Evolutionary conservation across 2,329 filamentous ascomycete genomes (phyloP), one percentile per base, ranked within the genome.

Genomic region (Scorias spongiosa): DNA sequence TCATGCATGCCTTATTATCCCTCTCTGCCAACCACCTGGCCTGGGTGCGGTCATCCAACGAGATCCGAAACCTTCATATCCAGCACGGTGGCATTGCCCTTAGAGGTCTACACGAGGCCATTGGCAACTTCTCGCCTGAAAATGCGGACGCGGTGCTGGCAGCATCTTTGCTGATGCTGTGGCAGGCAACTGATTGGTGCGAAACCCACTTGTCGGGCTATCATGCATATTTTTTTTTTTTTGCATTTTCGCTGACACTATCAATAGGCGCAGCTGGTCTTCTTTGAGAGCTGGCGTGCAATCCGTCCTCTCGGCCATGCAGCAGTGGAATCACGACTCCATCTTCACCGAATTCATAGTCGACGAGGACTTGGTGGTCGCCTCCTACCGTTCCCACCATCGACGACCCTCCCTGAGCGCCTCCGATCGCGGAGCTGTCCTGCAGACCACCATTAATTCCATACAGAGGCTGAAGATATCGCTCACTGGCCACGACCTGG

Each of bases 1-100:
- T 95, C 53, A 93, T 96, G 87, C 84, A 93, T 63, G 81, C 89
- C 11, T 73, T 96, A 54, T 74, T 96, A 43, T 86, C 87, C 5
- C 84, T 96, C 57, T 93, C 91, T n/a, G 89, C 91, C 43, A 89
- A 85, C 57, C 88, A 96, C 64, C 76, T 98, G 50, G 84, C 87
- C 40, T 94, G 84, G 74, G 74, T 93, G 55, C 91, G 86, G 42
- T 80, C 84, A 56, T 93, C 87, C 55, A 77, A 79, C 32, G 77
- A 91, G 51, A 89, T 88, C 20, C 81, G 84, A 51, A 87, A 88
- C 65, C 77, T 96, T 64, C 84, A 86, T 15, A 91, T 88, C 57
- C 83, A 93, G 60, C 85, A 96, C 62, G 82, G 84, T 45, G 85
- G 84, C 20, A 75, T 84, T 51, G 89, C 91, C 10, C 70, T 95